Evolutionary conservation across 2,329 filamentous ascomycete genomes (phyloP).

Genomic region (Emergomyces orientalis): DNA sequence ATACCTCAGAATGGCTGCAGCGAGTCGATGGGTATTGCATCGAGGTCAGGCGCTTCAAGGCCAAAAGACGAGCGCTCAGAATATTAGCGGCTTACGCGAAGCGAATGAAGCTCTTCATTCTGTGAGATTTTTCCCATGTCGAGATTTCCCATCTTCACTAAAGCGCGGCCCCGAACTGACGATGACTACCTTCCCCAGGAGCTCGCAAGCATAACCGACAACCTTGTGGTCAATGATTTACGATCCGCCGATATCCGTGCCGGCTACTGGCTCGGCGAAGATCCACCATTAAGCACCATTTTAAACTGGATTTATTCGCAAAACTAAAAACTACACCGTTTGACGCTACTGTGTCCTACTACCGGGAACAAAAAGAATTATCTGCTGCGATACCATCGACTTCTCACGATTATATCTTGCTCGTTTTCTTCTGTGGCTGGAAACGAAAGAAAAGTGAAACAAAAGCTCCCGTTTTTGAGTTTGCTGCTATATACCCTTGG

Average conservation of each 20-base stretch:
- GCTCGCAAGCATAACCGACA: conserved; percentile 48
- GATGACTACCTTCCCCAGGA: conserved; percentile 37
- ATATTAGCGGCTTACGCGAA: conserved; percentile 41
- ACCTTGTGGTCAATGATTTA: conserved; percentile 47
- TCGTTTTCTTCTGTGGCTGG: neutral
- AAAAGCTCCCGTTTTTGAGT: neutral
- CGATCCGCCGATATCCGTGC: conserved; percentile 46
- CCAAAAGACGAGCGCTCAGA: conserved; percentile 39
- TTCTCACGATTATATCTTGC: neutral
- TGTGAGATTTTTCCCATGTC: conserved; percentile 29
- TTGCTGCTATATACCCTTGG: conserved; percentile 6
- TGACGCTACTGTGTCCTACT: neutral
- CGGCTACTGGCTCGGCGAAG: conserved; percentile 54
- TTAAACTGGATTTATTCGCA: conserved; percentile 37
- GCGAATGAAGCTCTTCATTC: conserved; percentile 41
- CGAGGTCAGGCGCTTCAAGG: conserved; percentile 44
- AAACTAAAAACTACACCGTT: conserved; percentile 12
- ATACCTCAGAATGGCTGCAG: conserved; percentile 50
- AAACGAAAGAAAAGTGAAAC: neutral
- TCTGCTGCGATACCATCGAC: neutral
- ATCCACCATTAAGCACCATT: conserved; percentile 47
- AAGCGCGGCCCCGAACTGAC: neutral
- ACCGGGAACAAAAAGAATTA: neutral
- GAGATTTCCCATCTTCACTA: neutral
- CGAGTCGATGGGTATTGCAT: conserved; percentile 49